These are phyloP conservation scores for Amorphotheca resinae DNA, from an alignment of 495 filamentous ascomycete genomes.

Conservation along the genomic window DNA sequence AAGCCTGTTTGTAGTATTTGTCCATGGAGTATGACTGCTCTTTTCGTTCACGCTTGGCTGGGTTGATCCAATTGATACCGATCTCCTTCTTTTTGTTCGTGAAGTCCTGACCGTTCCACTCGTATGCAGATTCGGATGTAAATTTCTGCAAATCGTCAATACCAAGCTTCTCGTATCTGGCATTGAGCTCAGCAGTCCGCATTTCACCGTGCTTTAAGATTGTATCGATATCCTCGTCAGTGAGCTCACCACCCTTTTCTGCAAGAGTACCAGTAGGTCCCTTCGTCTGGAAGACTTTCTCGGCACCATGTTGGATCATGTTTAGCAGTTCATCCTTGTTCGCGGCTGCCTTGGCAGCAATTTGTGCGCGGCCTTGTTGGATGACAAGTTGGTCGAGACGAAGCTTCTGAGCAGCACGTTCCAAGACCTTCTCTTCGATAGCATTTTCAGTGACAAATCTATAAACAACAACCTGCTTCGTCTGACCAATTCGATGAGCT, in stretches of 20 bases:
- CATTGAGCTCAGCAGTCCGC: constrained; percentile 78
- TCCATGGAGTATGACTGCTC: constrained; percentile 97
- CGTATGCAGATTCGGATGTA: constrained; percentile 92
- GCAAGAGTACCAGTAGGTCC: constrained; percentile 44
- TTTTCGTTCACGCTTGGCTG: constrained; percentile 95
- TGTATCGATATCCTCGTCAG: constrained; percentile 79
- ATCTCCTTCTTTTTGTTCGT: constrained; percentile 88
- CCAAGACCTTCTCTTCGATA: constrained; percentile 96
- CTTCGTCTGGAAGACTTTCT: constrained; percentile 69
- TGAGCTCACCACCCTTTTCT: constrained; percentile 47
- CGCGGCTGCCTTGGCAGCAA: constrained; percentile 69
- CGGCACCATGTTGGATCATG: constrained; percentile 99
- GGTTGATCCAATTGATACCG: constrained; percentile 95
- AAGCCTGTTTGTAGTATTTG: constrained; percentile 91
- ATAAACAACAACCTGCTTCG: constrained; percentile 93
- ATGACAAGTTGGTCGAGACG: constrained; percentile 98
- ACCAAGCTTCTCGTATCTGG: constrained; percentile 93
- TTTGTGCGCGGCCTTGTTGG: constrained; percentile 93
- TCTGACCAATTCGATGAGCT: constrained; percentile 96
- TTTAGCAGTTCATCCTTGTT: constrained; percentile 92
- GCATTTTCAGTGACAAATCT: constrained; percentile 95
- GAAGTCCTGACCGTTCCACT: constrained; percentile 97
- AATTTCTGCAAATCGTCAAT: constrained; percentile 98
- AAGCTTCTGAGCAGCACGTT: constrained; percentile 93
- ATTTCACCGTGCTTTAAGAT: constrained; percentile 81